Percentiles rank a stretch among this genome's conserved stretches.
Conservation (phyloP, 2,329 filamentous ascomycete species). For the Pseudopithomyces maydicus region DNA sequence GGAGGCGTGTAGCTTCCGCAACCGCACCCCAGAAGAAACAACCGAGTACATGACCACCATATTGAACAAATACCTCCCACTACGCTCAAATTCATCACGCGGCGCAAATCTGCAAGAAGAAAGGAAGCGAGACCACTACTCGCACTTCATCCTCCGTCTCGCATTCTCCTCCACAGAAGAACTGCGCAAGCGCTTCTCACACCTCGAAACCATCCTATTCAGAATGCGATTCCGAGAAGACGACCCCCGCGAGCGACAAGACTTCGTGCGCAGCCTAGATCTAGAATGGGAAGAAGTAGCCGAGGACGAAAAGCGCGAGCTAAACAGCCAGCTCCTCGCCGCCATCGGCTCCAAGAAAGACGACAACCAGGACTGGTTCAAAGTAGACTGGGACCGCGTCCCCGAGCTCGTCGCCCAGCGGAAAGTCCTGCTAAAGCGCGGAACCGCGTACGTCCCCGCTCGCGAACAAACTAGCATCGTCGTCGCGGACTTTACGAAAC, state of each 20-base stretch:
- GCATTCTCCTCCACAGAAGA: slow-evolving; percentile 94
- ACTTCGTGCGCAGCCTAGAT: slow-evolving; percentile 77
- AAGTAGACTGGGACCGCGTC: slow-evolving; percentile 93
- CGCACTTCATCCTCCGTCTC: slow-evolving; percentile 92
- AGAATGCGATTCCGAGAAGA: slow-evolving; percentile 80
- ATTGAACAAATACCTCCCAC: slow-evolving; percentile 83
- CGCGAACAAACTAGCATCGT: slow-evolving; percentile 89
- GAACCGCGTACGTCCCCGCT: slow-evolving; percentile 89
- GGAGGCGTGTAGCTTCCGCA: slow-evolving; percentile 94
- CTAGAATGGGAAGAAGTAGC: slow-evolving; percentile 84
- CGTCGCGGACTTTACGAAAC: slow-evolving; percentile 79
- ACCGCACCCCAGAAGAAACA: slow-evolving; percentile 83
- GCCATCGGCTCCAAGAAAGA: slow-evolving; percentile 58
- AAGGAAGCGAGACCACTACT: slow-evolving; percentile 94
- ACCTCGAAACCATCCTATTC: slow-evolving; percentile 90
- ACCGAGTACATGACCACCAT: slow-evolving; percentile 81
- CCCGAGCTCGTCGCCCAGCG: slow-evolving; percentile 85
- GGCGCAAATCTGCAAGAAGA: slow-evolving; percentile 67
- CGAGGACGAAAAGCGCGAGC: slow-evolving; percentile 76
- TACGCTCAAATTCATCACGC: slow-evolving; percentile 74
- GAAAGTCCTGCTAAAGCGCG: slow-evolving; percentile 74
- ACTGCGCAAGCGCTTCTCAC: slow-evolving; percentile 80
- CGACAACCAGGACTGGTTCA: slow-evolving; percentile 91
- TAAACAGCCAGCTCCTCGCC: slow-evolving; percentile 66
- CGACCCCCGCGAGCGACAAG: slow-evolving; percentile 70